Base-by-base conservation (phyloP, 2,329 filamentous ascomycete genomes). In the Sclerotinia trifoliorum region DNA sequence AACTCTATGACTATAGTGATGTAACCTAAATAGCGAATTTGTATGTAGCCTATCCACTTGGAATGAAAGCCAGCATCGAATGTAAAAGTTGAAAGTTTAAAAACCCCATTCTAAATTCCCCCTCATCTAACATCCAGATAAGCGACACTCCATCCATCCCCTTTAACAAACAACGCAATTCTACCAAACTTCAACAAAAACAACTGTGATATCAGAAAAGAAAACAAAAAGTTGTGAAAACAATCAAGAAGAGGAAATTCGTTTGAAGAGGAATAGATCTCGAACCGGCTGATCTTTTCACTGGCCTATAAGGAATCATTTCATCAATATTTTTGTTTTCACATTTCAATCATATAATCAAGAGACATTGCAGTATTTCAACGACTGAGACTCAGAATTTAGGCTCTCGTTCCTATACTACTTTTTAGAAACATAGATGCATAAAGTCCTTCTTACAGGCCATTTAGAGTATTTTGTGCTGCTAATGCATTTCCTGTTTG, bases 391-490 rank as follows among this genome's bases (percentile, higher is more conserved):
- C 68, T 26, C 69, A 72, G 24, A 10, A 63, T 51, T 49, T 3
- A 26, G 60, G 60, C 60, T 63, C 60, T 51, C 60, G 60, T 63
- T 63, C 60, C 60, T 63, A 63, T 63, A 63, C 60, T 51, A 51
- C 60, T 63, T 24, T 51, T 54, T 54, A 24, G 24, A 32, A 24
- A 67, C 13, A 48, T 54, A n/a, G 15, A 32, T 29, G 35, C 24
- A 54, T 67, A 35, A 55, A 67, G 21, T 56, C 39, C 55, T 63
- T 56, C 67, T 66, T 68, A 69, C 54, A 70, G 32, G 46, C 65
- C 65, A 63, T 77, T 77, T 49, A 77, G 56, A 24, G 65, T 74
- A 69, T 74, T 70, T 63, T 77, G 74, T 26, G 75, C 75, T 39
- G 70, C 72, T 66, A 77, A 73, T 0, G 72, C 74, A 72, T 76